Base-by-base conservation (phyloP, 2,329 filamentous ascomycete species). In the Diaporthe vexans region DNA sequence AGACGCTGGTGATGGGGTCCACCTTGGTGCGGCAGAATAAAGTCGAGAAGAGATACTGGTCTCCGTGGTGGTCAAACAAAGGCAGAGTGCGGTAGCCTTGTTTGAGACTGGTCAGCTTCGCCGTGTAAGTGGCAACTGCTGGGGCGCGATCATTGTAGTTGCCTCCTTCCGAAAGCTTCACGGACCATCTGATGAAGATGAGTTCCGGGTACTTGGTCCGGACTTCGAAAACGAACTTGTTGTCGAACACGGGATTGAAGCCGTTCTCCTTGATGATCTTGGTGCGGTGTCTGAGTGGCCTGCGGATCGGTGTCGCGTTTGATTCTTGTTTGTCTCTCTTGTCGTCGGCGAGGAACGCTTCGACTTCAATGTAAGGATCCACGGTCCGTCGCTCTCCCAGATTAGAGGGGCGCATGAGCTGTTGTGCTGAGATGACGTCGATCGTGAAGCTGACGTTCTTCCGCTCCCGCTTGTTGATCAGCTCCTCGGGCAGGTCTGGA, bases 171-270 rank as follows among this genome's bases (percentile, higher is more conserved):
- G 95, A 95, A 78, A 97, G 94, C 88, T 94, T 96, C 72, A 98
- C 95, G 33, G 93, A 95, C 91, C 95, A 98, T 59, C 95, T 94
- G 70, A 99, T 92, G 83, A 98, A 98, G 74, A 98, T 93, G 40
- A 99, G 88, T 79, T 97, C 95, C 0, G 96, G 95, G 81, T 96
- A 95, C 81, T 97, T 97, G n/a, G 97, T 98, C 63, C 95, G 95
- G 33, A 98, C 88, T 73, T 91, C 92, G 83, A 98, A 93, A 76
- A 91, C 91, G 84, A 96, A 94, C 74, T 90, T 90, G 78, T 94
- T 91, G 78, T 95, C 91, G 83, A 97, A 99, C 72, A 92, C 88
- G 1, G 97, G 97, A 81, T 98, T 97, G 85, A 97, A 98, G 33
- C 95, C 96, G 81, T 99, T 98, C 82, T 94, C 94, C 75, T 90